These are phyloP conservation scores for Acer campestre DNA, from an alignment of 345 rosid species.

Conservation along the genomic window DNA sequence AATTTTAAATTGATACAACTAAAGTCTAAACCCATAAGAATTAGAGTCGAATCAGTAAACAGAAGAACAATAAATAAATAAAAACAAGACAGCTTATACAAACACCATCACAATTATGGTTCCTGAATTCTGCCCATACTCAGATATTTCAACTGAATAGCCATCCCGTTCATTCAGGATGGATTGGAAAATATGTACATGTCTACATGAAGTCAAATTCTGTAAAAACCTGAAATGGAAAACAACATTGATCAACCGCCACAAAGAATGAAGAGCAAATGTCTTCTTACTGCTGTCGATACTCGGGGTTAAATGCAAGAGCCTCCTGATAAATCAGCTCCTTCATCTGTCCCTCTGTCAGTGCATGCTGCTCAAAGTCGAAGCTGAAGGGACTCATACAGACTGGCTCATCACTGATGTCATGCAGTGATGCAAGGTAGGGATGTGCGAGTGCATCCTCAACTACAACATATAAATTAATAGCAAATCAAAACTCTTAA, in stretches of 20 bases:
- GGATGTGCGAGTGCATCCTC: slow-evolving; percentile 90
- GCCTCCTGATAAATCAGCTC: slow-evolving; percentile 82
- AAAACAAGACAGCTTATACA: slow-evolving; percentile 25
- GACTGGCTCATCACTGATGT: slow-evolving; percentile 73
- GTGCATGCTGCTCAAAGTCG: slow-evolving; percentile 72
- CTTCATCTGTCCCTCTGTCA: slow-evolving; percentile 76
- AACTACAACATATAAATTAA: slow-evolving; percentile 39
- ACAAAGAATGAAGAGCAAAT: slow-evolving; percentile 11
- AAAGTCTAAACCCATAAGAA: too few relatives aligned
- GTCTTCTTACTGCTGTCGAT: slow-evolving; percentile 35
- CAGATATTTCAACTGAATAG: slow-evolving; percentile 27
- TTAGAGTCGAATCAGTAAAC: neutral
- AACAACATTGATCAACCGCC: slow-evolving; percentile 24
- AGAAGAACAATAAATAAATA: neutral
- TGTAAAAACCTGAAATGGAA: slow-evolving; percentile 11
- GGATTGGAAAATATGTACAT: slow-evolving; percentile 47
- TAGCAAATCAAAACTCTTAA: neutral
- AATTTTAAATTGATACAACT: too few relatives aligned
- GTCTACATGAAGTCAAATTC: slow-evolving; percentile 23
- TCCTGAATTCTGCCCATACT: slow-evolving; percentile 31
- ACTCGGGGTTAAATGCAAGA: slow-evolving; percentile 82
- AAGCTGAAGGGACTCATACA: slow-evolving; percentile 72
- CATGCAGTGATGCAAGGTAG: slow-evolving; percentile 60
- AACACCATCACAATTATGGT: slow-evolving; percentile 32
- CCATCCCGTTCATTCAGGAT: slow-evolving; percentile 30